phyloP scores from a whole-genome alignment of 208 protist genomes.

The Crithidia brevicula region DNA sequence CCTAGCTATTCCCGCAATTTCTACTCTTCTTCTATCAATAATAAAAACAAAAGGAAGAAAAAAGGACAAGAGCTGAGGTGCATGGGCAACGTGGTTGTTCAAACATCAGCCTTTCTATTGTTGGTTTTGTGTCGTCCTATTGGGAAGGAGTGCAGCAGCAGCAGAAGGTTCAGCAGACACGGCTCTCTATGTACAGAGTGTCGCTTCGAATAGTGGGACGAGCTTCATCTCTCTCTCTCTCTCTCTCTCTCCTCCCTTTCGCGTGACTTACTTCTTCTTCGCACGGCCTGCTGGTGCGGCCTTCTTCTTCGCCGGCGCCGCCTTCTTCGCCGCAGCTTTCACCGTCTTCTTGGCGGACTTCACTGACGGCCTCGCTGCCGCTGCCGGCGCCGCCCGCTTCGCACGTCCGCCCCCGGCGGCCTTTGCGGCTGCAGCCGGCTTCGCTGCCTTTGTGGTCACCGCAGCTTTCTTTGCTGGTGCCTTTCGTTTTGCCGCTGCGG shows the following conservation, averaged over 20 bases:
- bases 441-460: slow-evolving; percentile 6
- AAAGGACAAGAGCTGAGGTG: slow-evolving; percentile 1
- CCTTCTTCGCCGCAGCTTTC: slow-evolving; percentile 46
- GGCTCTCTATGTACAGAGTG: too few species aligned
- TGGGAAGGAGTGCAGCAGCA: too few species aligned
- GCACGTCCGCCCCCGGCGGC: slow-evolving; percentile 17
- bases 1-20: too few species aligned
- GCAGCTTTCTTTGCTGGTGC: slow-evolving; percentile 39
- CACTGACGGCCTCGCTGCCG: slow-evolving; percentile 19
- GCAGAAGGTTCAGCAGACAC: too few species aligned
- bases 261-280: slow-evolving; percentile 59
- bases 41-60: slow-evolving; percentile 5
- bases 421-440: slow-evolving; percentile 3
- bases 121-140: too few species aligned
- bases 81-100: too few species aligned
- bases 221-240: too few species aligned
- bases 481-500: slow-evolving; percentile 7
- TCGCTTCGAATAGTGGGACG: too few species aligned
- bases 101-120: too few species aligned
- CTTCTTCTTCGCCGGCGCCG: slow-evolving; percentile 38
- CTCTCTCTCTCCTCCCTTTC: not conserved
- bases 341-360: slow-evolving; percentile 36
- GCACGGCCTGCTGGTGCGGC: slow-evolving; percentile 19
- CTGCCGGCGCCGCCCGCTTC: slow-evolving; percentile 21
- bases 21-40: too few species aligned